Base-by-base conservation (phyloP, 345 rosid genomes). In the Rhodamnia argentea region DNA sequence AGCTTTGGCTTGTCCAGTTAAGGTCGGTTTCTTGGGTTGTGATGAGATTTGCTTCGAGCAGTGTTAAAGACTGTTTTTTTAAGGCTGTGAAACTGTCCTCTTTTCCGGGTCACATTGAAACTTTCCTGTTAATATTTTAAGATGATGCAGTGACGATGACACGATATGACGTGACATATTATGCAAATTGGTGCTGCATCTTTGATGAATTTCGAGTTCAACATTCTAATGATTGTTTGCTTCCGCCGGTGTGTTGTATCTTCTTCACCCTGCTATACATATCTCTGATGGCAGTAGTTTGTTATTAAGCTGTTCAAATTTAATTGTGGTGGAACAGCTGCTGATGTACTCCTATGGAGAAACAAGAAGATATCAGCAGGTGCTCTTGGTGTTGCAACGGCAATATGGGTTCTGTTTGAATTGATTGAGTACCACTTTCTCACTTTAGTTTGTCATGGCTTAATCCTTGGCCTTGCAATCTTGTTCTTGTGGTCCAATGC, bases 401-500 rank as follows among this genome's bases (percentile, higher is more conserved):
- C 88, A 8, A 82, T 92, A 1, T 98, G 98, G 98, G 88, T 93
- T 91, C 90, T 98, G 42, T 94, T 98, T 87, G 99, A 98, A 88
- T 85, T 92, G 87, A 88, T 96, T 53, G 95, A 98, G 85, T 96
- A 92, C 89, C 92, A 94, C 85, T 93, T 98, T 40, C 94, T 98
- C 52, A 93, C 98, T 42, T 92, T 98, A 85, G 91, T 95, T 29
- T 96, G 98, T 89, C 98, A 96, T 86, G 82, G 85, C 83, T 90
- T 91, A 83, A 96, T 98, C 82, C 92, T 92, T 84, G 92, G 92
- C 85, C 95, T 98, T 52, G 97, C 98, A 0, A 84, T 95, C 54
- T 90, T 95, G 88, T 98, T 96, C 90, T 87, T 98, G 93, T 98
- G 96, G 96, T 94, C 99, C 26, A 98, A 96, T 91, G 99, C 94